Base-by-base conservation (phyloP, 495 filamentous ascomycete species). In the Melanomma pulvis-pyrius region DNA sequence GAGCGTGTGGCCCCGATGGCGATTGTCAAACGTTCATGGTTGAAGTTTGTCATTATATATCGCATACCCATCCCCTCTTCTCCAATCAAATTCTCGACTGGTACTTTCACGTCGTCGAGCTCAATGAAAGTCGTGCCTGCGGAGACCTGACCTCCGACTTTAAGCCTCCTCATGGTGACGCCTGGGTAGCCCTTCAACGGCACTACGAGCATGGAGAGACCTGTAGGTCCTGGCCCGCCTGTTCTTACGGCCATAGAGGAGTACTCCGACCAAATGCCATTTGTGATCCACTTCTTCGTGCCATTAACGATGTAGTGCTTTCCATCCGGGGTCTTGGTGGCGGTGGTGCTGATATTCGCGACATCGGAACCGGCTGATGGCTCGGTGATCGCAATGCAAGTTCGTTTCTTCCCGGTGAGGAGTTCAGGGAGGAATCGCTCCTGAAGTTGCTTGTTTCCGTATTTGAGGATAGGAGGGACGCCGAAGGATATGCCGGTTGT, bases 21-120 rank as follows among this genome's bases (percentile, higher is more conserved):
- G 55, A 92, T 88, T 25, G 81, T 79, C 1, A 92, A 77, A 0
- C 89, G 84, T 77, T 92, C 90, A 69, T 92, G 89, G 78, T 92
- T 92, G 84, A 92, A 92, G 76, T 92, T 92, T 46, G 86, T 88
- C 89, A 92, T 92, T 66, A 92, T 84, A 69, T 90, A 87, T 39
- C 78, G 81, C 87, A 92, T 90, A 15, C 90, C 90, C 60, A 80
- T 78, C 48, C 87, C 87, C 70, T 92, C 90, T 29, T 77, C 62
- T n/a, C 88, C 88, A 59, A 92, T 82, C 4, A 92, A 75, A 73
- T 92, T 91, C 39, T 78, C 78, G 1, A 85, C 82, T 3, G 88
- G 89, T 3, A 92, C 88, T 59, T 81, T 79, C 39, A 89, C 87
- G 61, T 92, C 87, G 63, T 91, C 88, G 7, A 92, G 82, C 68